Conservation (phyloP, 148 eudicot species). For the Simmondsia chinensis region DNA sequence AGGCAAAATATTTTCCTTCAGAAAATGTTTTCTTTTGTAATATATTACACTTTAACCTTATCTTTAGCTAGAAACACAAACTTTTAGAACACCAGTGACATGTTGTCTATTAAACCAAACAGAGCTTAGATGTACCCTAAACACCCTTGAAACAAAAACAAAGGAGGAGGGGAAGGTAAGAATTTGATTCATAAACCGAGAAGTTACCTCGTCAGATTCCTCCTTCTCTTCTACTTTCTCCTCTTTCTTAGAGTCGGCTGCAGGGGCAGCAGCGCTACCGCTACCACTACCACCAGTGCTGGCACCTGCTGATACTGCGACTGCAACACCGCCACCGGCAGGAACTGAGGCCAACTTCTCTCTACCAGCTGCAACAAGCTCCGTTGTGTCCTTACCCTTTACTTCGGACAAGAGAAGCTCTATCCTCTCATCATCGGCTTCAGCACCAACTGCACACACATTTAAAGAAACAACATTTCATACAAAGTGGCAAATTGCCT, state of each 20-base stretch:
- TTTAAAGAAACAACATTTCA: too few relatives aligned
- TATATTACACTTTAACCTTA: too few relatives aligned
- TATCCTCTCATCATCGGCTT: constrained; percentile 57
- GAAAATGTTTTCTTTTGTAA: too few relatives aligned
- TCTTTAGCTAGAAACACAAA: too few relatives aligned
- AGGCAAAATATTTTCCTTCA: too few relatives aligned
- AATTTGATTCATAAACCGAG: too few relatives aligned
- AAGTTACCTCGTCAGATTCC: constrained; percentile 81
- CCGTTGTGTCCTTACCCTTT: constrained; percentile 58
- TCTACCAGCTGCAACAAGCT: constrained; percentile 69
- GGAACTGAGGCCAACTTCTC: constrained; percentile 88
- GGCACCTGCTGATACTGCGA: constrained; percentile 41
- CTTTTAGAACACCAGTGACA: too few relatives aligned
- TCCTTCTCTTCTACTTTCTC: constrained; percentile 86
- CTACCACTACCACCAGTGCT: constrained; percentile 38
- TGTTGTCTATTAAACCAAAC: too few relatives aligned
- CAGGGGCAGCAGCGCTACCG: constrained; percentile 51
- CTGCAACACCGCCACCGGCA: constrained; percentile 69
- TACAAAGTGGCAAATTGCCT: too few relatives aligned
- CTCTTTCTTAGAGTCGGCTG: constrained; percentile 81
- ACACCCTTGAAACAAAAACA: too few relatives aligned
- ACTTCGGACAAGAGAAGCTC: constrained; percentile 52
- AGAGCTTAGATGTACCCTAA: too few relatives aligned
- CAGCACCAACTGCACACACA: constrained; percentile 57
- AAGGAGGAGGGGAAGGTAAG: too few relatives aligned